A percentile compares a stretch with the other conserved stretches of the same genome.
These are phyloP conservation scores for Tilletia caries DNA, from an alignment of 1,284 basidiomycete genomes.

Conservation along the genomic window DNA sequence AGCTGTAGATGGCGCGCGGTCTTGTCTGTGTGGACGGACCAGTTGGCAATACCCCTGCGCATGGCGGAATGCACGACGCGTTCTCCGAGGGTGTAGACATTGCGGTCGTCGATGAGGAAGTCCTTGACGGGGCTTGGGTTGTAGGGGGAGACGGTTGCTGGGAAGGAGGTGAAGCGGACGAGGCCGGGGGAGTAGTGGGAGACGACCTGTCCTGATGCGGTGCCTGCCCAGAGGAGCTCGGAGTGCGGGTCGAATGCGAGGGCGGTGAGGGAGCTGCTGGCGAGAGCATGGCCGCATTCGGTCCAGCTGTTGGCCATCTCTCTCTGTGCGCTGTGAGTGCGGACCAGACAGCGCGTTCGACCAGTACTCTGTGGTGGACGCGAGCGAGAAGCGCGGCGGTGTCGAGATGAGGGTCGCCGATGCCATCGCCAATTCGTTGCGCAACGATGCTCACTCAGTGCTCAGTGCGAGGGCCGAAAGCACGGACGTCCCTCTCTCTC, in stretches of 20 bases:
- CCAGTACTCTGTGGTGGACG: no score
- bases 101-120: constrained; percentile 51
- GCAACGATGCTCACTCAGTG: neutral
- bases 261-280: constrained; percentile 27
- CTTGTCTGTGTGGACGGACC: constrained; percentile 33
- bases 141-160: constrained; percentile 56
- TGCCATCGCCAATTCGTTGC: neutral
- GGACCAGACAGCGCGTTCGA: no score
- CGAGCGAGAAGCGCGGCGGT: no score
- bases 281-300: constrained; percentile 7
- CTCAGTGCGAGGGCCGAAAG: neutral
- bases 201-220: constrained; percentile 68
- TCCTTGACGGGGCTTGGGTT: constrained; percentile 41
- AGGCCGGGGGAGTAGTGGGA: constrained; percentile 70
- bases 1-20: constrained; percentile 30
- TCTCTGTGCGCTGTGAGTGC: no score
- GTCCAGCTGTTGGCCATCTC: constrained; percentile 6
- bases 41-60: constrained; percentile 53
- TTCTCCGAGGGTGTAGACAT: constrained; percentile 53
- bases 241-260: constrained; percentile 83
- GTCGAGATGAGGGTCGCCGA: no score
- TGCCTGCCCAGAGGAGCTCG: constrained; percentile 83
- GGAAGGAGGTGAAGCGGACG: constrained; percentile 59
- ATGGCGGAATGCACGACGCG: constrained; percentile 53
- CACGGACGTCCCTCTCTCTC: no score